Base-by-base conservation (phyloP, 345 rosid genomes). In the Noccaea bulbosa region DNA sequence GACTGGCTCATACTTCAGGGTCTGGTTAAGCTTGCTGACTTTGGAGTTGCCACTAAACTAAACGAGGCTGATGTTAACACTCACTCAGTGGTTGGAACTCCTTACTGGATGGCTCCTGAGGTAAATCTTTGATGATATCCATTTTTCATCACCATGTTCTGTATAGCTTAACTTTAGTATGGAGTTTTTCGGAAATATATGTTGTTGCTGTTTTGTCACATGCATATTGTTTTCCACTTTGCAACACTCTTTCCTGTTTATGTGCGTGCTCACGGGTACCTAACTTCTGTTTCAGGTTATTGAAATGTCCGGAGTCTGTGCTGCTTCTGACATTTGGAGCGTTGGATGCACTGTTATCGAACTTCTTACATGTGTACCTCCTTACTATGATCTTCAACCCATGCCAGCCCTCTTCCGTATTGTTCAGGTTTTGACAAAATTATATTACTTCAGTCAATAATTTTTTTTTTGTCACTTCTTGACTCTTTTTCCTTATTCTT, bases 41-140 rank as follows among this genome's bases (percentile, higher is more conserved):
- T 95, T 86, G 99, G 99, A 75, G 99, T 95, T 71, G 99, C 99
- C 10, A 95, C 99, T 67, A 95, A 95, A 83, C 81, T 95, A 67
- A 95, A 88, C 27, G 99, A 95, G 83, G 97, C 99, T 78, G 98
- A 95, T 83, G 86, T 88, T 58, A 90, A 92, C 77, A 95, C 99
- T 22, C 97, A 87, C 78, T 92, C 98, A 22, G 98, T 95, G 70
- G 98, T 87, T 77, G 99, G 98, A 79, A 88, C 96, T 39, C 99
- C 99, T 59, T 95, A 92, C 51, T 95, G 99, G 99, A 95, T 95
- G 99, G 99, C 99, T 64, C 99, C 99, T 15, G 98, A 95, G 97
- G 99, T 95, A 81, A 52, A 61, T 55, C 47, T 45, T 57, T 70
- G 27, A 5, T 65, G 14, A 24, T 35, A 51, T 16, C 11, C 35